Conservation (phyloP, 2,329 filamentous ascomycete genomes). For the Alternaria tenuissima region DNA sequence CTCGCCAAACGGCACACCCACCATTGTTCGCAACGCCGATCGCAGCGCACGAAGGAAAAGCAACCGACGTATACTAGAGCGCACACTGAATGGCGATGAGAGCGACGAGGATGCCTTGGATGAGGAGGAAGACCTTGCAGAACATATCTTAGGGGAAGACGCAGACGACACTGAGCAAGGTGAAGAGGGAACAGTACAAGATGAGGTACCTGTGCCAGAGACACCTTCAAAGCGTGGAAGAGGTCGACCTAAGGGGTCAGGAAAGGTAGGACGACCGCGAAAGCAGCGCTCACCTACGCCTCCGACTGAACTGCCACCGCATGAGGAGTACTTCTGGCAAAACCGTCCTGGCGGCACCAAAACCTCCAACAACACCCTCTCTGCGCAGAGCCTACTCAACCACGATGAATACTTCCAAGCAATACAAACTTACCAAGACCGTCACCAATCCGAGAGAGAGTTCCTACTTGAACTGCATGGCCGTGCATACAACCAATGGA, state of each 20-base stretch:
- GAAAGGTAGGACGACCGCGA: slow-evolving; percentile 61
- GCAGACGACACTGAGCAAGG: slow-evolving; percentile 46
- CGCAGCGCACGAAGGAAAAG: slow-evolving; percentile 88
- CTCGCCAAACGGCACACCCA: slow-evolving; percentile 62
- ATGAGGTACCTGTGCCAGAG: slow-evolving; percentile 53
- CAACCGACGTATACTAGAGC: slow-evolving; percentile 76
- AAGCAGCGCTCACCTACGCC: slow-evolving; percentile 77
- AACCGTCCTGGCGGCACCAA: slow-evolving; percentile 82
- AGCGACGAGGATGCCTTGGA: slow-evolving; percentile 74
- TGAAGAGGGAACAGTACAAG: slow-evolving; percentile 38
- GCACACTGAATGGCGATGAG: slow-evolving; percentile 68
- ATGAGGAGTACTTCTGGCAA: slow-evolving; percentile 93
- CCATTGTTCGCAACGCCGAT: slow-evolving; percentile 75
- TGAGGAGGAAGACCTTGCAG: slow-evolving; percentile 72
- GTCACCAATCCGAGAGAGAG: slow-evolving; percentile 73
- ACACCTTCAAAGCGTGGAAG: slow-evolving; percentile 64
- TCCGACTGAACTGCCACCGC: slow-evolving; percentile 80
- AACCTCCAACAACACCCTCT: slow-evolving; percentile 86
- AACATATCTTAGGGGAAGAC: slow-evolving; percentile 71
- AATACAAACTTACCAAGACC: slow-evolving; percentile 70
- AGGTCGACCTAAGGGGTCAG: slow-evolving; percentile 49
- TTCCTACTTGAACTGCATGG: slow-evolving; percentile 79
- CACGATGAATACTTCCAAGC: slow-evolving; percentile 90
- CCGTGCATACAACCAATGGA: slow-evolving; percentile 88
- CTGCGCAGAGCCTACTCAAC: slow-evolving; percentile 77